phyloP scores from a whole-genome alignment of 306 rosid genomes.

The Heteromeles arbutifolia region DNA sequence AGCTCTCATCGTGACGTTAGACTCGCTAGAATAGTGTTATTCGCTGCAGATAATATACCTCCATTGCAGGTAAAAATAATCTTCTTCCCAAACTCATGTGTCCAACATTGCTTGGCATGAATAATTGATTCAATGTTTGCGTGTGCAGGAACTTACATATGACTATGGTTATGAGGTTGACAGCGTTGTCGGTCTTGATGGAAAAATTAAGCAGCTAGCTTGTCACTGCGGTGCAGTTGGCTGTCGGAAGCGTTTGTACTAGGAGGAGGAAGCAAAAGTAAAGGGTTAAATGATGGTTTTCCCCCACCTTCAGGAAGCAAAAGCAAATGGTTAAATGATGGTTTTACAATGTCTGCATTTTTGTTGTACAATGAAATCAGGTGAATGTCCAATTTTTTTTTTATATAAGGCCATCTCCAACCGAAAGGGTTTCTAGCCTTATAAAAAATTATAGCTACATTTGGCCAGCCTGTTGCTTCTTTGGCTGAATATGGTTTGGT shows the following conservation, averaged over 20 bases:
- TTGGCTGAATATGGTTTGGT: too few relatives aligned
- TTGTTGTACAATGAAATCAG: neutral
- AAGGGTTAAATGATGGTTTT: too few relatives aligned
- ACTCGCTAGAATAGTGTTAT: constrained; percentile 24
- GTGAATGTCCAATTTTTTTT: neutral
- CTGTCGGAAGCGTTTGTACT: constrained; percentile 33
- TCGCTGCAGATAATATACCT: constrained; percentile 28
- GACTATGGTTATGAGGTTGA: constrained; percentile 32
- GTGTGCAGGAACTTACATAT: constrained; percentile 29
- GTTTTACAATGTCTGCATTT: neutral
- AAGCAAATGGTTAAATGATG: neutral
- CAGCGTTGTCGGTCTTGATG: constrained; percentile 27
- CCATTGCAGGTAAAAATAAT: constrained; percentile 13
- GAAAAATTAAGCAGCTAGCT: constrained; percentile 16
- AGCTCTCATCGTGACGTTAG: constrained; percentile 21
- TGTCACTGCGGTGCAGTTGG: constrained; percentile 26
- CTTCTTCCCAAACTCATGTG: neutral
- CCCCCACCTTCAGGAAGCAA: neutral
- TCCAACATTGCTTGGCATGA: neutral
- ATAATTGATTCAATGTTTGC: neutral
- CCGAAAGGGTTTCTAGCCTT: fast-evolving
- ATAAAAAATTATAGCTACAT: too few relatives aligned
- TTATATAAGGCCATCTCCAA: too few relatives aligned
- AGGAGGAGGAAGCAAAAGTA: neutral
- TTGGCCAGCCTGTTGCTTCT: too few relatives aligned